A percentile compares a stretch with the other conserved stretches of the same genome.
Conservation (phyloP, 73 alveolate species). For the Symbiodinium natans region DNA sequence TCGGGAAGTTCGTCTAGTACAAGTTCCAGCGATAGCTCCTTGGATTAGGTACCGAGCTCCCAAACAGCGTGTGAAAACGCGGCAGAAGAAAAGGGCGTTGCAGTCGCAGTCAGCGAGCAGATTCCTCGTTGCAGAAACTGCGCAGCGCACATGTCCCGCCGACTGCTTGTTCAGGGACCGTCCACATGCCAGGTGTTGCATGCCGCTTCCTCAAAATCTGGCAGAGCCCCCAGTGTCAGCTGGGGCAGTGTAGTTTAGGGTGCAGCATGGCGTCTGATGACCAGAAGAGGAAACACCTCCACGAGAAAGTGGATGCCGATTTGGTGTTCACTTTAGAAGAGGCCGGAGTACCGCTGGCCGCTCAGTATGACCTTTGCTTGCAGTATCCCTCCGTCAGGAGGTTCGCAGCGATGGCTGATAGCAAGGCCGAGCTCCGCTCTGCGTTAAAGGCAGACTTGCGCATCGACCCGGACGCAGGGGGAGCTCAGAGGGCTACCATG, state of each 20-base stretch:
- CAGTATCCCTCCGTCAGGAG: background rate
- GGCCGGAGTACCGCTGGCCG: background rate
- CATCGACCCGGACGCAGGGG: background rate
- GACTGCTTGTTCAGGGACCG: background rate
- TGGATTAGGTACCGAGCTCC: background rate
- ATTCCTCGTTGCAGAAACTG: background rate
- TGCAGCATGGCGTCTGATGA: background rate
- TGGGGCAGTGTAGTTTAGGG: background rate
- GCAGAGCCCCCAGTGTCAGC: background rate
- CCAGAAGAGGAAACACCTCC: background rate
- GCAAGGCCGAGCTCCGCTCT: background rate
- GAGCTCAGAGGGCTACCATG: background rate
- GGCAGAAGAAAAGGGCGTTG: background rate
- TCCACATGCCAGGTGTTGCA: background rate
- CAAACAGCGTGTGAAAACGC: background rate
- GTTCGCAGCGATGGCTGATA: background rate
- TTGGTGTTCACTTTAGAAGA: background rate
- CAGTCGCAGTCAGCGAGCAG: background rate
- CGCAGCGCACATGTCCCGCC: background rate
- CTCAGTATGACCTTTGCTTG: background rate
- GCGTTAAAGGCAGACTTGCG: background rate
- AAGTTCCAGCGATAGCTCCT: background rate
- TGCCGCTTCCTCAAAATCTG: background rate
- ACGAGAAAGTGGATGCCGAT: slow-evolving; percentile 24
- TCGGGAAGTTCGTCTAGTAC: background rate